These are phyloP conservation scores for Allantophomopsis lycopodina DNA, from an alignment of 2,329 filamentous ascomycete species.

Conservation along the genomic window DNA sequence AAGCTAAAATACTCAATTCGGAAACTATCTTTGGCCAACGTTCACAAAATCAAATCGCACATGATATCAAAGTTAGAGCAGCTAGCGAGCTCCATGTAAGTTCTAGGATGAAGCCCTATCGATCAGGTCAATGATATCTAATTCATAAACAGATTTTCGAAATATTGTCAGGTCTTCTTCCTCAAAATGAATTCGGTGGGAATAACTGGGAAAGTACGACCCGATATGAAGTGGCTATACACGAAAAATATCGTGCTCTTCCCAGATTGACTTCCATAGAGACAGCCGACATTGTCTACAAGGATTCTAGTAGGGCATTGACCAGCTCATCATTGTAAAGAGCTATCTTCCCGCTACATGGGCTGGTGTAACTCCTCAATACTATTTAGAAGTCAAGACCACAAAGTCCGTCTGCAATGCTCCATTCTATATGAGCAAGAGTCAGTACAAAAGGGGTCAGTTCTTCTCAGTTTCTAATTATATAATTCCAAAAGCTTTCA, in stretches of 20 bases:
- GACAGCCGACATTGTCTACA: constrained; percentile 29
- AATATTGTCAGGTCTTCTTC: too few species aligned
- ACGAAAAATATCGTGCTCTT: constrained; percentile 26
- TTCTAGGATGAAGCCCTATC: too few species aligned
- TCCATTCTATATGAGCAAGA: constrained; percentile 29
- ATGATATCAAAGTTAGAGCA: too few species aligned
- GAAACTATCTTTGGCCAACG: too few species aligned
- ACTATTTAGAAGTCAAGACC: constrained; percentile 36
- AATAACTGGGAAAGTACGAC: constrained; percentile 35
- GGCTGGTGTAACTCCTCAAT: constrained; percentile 19
- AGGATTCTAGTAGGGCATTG: constrained; percentile 20
- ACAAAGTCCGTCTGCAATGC: constrained; percentile 23
- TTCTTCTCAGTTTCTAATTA: too few species aligned
- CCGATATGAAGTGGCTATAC: constrained; percentile 22
- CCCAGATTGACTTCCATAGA: background rate
- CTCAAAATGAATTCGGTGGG: constrained; percentile 1
- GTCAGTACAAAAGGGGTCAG: too few species aligned
- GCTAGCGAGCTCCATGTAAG: too few species aligned
- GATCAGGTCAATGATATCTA: too few species aligned
- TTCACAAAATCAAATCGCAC: too few species aligned
- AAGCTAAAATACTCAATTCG: too few species aligned
- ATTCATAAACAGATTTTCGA: too few species aligned
- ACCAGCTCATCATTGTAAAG: constrained; percentile 21
- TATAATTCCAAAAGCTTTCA: too few species aligned
- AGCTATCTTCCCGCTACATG: constrained; percentile 19